These are phyloP conservation scores for Haplosporangium gracile DNA, from an alignment of 192 early-diverging fungal genomes.

Conservation along the genomic window DNA sequence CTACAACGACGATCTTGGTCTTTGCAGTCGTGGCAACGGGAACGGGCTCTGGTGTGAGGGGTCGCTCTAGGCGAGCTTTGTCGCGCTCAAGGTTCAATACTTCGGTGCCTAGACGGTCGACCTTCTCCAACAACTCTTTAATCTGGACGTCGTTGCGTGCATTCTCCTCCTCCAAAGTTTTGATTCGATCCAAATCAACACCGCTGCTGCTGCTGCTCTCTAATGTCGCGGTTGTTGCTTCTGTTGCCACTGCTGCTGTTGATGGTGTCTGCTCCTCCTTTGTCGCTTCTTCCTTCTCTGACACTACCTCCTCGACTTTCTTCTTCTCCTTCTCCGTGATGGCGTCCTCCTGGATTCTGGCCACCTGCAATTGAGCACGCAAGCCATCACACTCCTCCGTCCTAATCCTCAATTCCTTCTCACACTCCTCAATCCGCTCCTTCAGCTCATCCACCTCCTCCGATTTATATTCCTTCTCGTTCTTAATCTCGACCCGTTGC, in stretches of 20 bases:
- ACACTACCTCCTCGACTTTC: not conserved
- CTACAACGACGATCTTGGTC: not conserved
- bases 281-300: not conserved
- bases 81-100: slow-evolving; percentile 29
- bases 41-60: not conserved
- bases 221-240: not conserved
- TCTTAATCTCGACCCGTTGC: slow-evolving; percentile 25
- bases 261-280: not conserved
- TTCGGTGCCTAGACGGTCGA: slow-evolving; percentile 24
- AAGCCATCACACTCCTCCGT: slow-evolving; percentile 16
- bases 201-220: not conserved
- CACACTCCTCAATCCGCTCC: slow-evolving; percentile 13
- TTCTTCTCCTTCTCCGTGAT: slow-evolving; percentile 4
- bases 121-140: slow-evolving; percentile 23
- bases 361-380: not conserved
- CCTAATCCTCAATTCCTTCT: slow-evolving; percentile 27
- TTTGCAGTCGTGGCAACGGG: not conserved
- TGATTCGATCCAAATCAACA: not conserved
- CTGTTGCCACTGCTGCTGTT: not conserved
- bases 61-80: slow-evolving; percentile 17
- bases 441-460: slow-evolving; percentile 1
- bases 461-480: not conserved
- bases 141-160: slow-evolving; percentile 31
- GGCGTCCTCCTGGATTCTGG: not conserved
- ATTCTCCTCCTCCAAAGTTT: slow-evolving; percentile 23